Conservation (phyloP, 441 rosid genomes). For the Erysimum cheiri region DNA sequence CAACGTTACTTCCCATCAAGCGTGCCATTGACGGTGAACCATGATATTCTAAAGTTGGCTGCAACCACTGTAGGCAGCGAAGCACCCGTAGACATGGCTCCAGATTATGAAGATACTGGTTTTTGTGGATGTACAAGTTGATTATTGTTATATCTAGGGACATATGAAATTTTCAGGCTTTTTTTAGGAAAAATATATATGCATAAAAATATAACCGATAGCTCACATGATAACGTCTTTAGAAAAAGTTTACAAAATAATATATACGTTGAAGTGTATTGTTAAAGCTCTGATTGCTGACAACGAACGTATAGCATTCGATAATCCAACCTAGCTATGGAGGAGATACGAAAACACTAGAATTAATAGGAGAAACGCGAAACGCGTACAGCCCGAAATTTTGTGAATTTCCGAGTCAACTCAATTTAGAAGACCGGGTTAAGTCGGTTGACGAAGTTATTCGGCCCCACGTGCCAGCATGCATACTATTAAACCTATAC, state of each 20-base stretch:
- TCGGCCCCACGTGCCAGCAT: too few relatives aligned
- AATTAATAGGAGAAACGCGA: too few relatives aligned
- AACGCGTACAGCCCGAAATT: too few relatives aligned
- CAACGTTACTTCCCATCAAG: constrained; percentile 8
- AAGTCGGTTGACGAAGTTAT: too few relatives aligned
- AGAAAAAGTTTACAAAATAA: not conserved
- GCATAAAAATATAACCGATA: not conserved
- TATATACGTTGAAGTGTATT: too few relatives aligned
- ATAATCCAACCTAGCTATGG: too few relatives aligned
- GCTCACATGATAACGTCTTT: not conserved
- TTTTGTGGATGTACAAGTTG: not conserved
- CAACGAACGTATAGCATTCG: too few relatives aligned
- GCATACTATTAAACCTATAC: too few relatives aligned
- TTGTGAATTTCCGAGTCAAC: too few relatives aligned
- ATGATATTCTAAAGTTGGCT: constrained; percentile 1
- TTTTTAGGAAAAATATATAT: not conserved
- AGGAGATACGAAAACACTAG: too few relatives aligned
- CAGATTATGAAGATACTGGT: constrained; percentile 9
- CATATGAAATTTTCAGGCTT: not conserved
- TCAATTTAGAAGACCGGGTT: too few relatives aligned
- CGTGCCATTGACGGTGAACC: constrained; percentile 1
- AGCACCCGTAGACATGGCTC: not conserved
- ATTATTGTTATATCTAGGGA: not conserved
- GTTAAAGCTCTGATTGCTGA: too few relatives aligned
- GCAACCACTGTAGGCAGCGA: not conserved